These are phyloP conservation scores for Fremontodendron californicum DNA, from an alignment of 345 rosid species.

Conservation along the genomic window DNA sequence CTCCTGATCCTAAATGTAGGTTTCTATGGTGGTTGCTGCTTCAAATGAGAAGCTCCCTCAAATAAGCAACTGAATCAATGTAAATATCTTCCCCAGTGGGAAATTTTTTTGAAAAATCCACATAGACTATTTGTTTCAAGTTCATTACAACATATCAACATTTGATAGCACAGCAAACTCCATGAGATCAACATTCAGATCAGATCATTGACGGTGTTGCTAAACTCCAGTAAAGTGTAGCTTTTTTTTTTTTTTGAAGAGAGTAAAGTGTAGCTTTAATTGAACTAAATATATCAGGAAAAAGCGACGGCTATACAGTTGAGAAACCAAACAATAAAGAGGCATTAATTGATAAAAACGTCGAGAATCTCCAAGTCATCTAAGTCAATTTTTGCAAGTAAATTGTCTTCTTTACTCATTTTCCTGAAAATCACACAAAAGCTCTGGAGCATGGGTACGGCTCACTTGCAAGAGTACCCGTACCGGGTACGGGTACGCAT, in stretches of 20 bases:
- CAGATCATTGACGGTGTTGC: neutral
- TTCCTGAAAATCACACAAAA: neutral
- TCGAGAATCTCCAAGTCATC: neutral
- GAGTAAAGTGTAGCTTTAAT: neutral
- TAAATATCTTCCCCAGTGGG: neutral
- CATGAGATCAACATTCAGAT: neutral
- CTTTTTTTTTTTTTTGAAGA: neutral
- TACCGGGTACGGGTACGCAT: too few species aligned
- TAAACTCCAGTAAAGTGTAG: neutral
- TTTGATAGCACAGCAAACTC: neutral
- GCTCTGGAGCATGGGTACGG: too few species aligned
- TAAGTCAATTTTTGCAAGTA: neutral
- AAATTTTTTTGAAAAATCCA: neutral
- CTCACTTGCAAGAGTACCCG: too few species aligned
- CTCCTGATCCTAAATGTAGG: neutral
- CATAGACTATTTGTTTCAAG: neutral
- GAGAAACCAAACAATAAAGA: neutral
- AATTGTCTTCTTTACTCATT: neutral
- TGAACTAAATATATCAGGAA: neutral
- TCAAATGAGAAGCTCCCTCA: neutral
- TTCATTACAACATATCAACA: neutral
- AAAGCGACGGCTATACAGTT: neutral
- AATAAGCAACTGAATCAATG: neutral
- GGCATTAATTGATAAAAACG: neutral
- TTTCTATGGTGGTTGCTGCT: neutral